These are phyloP conservation scores for Fragilaria radians DNA, from an alignment of 108 stramenopile species.

Conservation along the genomic window DNA sequence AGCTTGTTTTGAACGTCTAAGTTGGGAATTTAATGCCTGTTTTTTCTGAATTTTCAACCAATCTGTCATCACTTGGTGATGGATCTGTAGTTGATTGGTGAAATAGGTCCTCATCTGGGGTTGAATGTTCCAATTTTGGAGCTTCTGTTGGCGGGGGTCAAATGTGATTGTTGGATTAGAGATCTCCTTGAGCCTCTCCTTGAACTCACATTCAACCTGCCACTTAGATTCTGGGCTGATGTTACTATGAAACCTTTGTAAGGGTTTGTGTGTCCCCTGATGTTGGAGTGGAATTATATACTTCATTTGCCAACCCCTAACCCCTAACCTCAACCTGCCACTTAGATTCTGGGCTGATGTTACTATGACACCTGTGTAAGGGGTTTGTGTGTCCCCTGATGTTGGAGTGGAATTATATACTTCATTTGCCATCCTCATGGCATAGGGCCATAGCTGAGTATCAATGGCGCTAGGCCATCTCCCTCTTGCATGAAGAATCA, in stretches of 20 bases:
- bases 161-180: too few relatives aligned
- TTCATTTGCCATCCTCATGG: slow-evolving; percentile 8
- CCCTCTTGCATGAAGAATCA: slow-evolving; percentile 22
- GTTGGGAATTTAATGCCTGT: background rate
- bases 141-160: too few relatives aligned
- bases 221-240: background rate
- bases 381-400: background rate
- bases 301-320: too few relatives aligned
- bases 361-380: too few relatives aligned
- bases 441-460: slow-evolving; percentile 29
- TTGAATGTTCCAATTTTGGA: background rate
- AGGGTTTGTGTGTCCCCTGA: too few relatives aligned
- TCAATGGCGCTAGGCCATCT: slow-evolving; percentile 20
- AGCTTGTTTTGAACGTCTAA: background rate
- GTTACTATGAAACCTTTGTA: too few relatives aligned
- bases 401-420: slow-evolving; percentile 4
- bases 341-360: too few relatives aligned
- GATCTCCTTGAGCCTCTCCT: slow-evolving; percentile 3
- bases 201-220: background rate
- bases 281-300: too few relatives aligned
- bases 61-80: background rate
- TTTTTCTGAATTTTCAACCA: background rate
- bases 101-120: background rate
- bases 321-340: too few relatives aligned
- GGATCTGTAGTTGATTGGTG: background rate